A percentile compares a stretch with the other conserved stretches of the same genome.
phyloP scores from a whole-genome alignment of 2,329 filamentous ascomycete species.

The Dendrostoma leiphaemia region DNA sequence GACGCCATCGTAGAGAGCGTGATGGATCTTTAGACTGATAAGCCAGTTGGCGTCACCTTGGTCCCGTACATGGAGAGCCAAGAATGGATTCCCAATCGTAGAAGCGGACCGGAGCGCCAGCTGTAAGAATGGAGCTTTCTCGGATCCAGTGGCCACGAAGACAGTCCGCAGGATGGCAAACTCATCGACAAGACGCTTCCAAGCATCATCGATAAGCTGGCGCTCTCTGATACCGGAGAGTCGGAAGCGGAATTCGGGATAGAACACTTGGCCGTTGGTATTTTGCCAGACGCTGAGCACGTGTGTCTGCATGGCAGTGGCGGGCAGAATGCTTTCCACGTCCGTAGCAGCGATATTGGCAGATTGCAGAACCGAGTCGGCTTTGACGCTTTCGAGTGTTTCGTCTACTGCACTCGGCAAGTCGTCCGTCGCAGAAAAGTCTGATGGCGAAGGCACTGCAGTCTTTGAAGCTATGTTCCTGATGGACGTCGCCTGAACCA shows the following conservation, averaged over 20 bases:
- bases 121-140: conserved; percentile 59
- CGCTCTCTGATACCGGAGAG: conserved; percentile 39
- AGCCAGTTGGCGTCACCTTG: conserved; percentile 23
- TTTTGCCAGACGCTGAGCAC: conserved; percentile 77
- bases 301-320: conserved; percentile 75
- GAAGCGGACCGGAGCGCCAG: conserved; percentile 42
- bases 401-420: conserved; percentile 21
- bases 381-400: conserved; percentile 37
- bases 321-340: conserved; percentile 62
- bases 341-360: conserved; percentile 40
- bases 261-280: conserved; percentile 66
- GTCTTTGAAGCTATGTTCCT: conserved; percentile 48
- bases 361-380: conserved; percentile 33
- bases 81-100: conserved; percentile 18
- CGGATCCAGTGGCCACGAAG: conserved; percentile 53
- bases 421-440: neutral
- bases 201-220: conserved; percentile 52
- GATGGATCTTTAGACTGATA: conserved; percentile 67
- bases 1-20: conserved; percentile 84
- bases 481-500: conserved; percentile 66
- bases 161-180: conserved; percentile 67
- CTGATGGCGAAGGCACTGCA: neutral
- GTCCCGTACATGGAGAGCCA: conserved; percentile 22
- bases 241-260: conserved; percentile 66
- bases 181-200: conserved; percentile 54